phyloP scores from a whole-genome alignment of 2,329 filamentous ascomycete genomes.

The Beauveria sp. region DNA sequence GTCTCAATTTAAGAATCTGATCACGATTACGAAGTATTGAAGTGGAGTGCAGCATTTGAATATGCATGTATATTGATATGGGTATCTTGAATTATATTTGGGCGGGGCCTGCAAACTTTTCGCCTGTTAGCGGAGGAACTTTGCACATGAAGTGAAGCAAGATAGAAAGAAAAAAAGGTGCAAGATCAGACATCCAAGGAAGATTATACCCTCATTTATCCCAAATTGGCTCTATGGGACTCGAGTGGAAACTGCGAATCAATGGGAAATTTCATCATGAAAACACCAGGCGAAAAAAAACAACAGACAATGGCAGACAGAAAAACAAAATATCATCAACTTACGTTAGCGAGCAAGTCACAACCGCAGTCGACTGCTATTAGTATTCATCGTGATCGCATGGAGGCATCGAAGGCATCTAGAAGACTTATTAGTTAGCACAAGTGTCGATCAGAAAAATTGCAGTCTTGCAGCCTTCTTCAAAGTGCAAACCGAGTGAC shows the following conservation, averaged over 20 bases:
- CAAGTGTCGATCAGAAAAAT: neutral
- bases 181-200: conserved; percentile 70
- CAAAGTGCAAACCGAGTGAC: conserved; percentile 5
- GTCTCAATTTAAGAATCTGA: neutral
- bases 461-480: conserved; percentile 8
- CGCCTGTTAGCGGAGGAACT: conserved; percentile 18
- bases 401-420: neutral
- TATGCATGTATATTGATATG: neutral
- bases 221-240: conserved; percentile 59
- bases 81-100: neutral
- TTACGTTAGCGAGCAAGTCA: conserved; percentile 6
- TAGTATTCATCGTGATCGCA: neutral
- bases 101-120: conserved; percentile 13
- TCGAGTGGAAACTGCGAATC: conserved; percentile 90
- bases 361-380: neutral
- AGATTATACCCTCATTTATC: conserved; percentile 61
- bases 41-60: neutral
- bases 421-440: conserved; percentile 2
- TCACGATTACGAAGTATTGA: neutral
- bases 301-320: conserved; percentile 6
- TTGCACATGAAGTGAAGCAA: neutral
- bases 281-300: conserved; percentile 12
- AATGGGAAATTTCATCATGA: conserved; percentile 67
- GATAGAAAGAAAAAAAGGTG: conserved; percentile 16
- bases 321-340: neutral